Conservation (phyloP, 768 basidiomycete genomes). For the Rhodosporidiobolus odoratus region DNA sequence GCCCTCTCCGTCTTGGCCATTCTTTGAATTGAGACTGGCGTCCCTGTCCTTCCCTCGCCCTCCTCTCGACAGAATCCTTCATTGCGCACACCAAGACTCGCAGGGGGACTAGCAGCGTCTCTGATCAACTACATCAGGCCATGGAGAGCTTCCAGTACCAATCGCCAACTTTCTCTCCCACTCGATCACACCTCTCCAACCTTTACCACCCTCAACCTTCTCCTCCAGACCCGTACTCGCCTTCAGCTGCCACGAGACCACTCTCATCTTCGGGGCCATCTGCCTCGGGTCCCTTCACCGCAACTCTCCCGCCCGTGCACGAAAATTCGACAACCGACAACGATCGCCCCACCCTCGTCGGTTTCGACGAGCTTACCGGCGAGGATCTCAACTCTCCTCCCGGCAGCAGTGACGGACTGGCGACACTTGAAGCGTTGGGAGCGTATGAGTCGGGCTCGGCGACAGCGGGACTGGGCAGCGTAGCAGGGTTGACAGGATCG, state of each 20-base stretch:
- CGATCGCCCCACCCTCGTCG: constrained; percentile 9
- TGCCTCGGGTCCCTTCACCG: not conserved
- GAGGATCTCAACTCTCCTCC: constrained; percentile 2
- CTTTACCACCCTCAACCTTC: no score
- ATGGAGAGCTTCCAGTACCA: no score
- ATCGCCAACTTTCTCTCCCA: no score
- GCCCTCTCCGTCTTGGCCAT: no score
- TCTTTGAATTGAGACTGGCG: no score
- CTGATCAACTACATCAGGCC: no score
- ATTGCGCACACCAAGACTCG: no score
- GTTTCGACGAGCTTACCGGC: constrained; percentile 23
- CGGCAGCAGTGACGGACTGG: not conserved
- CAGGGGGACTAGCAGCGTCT: no score
- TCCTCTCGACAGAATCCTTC: no score
- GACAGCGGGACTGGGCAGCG: no score
- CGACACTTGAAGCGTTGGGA: not conserved
- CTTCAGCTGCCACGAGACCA: constrained; percentile 1
- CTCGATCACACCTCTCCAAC: no score
- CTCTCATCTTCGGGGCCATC: not conserved
- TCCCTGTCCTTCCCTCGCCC: no score
- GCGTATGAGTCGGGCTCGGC: not conserved
- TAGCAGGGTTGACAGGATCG: not conserved
- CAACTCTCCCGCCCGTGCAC: constrained; percentile 4
- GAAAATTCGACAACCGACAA: constrained; percentile 5
- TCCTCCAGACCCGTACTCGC: not conserved